Base-by-base conservation (phyloP, 2,329 filamentous ascomycete genomes). In the Botrytis medusae region DNA sequence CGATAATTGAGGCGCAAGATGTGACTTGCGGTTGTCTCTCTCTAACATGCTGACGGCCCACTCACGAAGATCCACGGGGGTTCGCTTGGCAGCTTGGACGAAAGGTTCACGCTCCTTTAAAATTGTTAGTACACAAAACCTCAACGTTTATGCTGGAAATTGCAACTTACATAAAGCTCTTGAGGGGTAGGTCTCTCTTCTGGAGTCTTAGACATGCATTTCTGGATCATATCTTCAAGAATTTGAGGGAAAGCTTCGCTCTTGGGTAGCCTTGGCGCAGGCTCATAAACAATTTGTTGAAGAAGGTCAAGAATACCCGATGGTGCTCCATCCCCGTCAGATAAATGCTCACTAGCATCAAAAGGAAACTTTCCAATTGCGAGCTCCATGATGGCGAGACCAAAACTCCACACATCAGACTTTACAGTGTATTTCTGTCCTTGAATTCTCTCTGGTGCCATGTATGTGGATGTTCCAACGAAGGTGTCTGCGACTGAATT, bases 401-500 rank as follows among this genome's bases (percentile, higher is more conserved):
- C 96, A 76, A 98, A 97, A 87, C 74, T 98, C 96, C 96, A 99
- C 6, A 99, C 96, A 82, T 99, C 96, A 20, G 95, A 98, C 83
- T 98, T 98, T 79, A 99, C 95, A 0, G 95, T 97, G 83, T 99
- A 99, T 79, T 93, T 94, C 76, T 96, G 94, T 75, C 96, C 96
- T 82, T 98, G 95, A 78, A 99, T 99, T 82, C 96, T 90, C 85
- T 99, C 96, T 0, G 96, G 96, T 0, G 96, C 96, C 96, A 99
- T 99, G 86, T 99, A 99, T 72, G 96, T 99, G 54, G 96, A 98
- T 2, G 96, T 99, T 71, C 96, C 96, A 51, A 99, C 96, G 80
- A 99, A 99, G 0, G 96, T 99, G 81, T 98, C 95, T 69, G 96
- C 96, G 77, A 99, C 94, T 7, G 96, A 98, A 84, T 98, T 98